Evolutionary conservation across 2,329 filamentous ascomycete genomes (phyloP), one percentile per base, ranked within the genome.

Genomic region (Beauveria asiatica): DNA sequence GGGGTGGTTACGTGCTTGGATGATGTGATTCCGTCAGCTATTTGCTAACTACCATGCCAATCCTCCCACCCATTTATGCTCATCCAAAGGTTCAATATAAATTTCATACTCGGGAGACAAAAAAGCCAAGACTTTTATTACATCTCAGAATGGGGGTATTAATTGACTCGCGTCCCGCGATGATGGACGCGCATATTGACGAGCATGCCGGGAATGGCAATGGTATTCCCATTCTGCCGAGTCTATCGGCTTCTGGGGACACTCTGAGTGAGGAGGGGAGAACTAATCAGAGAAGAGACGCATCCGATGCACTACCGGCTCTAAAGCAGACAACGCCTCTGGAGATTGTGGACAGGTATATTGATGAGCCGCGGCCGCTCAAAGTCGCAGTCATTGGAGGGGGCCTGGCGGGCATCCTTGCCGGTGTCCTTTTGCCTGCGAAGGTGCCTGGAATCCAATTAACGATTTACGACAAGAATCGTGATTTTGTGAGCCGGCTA

Each of bases 381-480:
- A 67, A 67, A 37, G 73, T 75, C 2, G 71, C 69, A 0, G 68
- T 74, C 3, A 70, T 76, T 57, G 75, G 75, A 27, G 74, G 70
- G 52, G 75, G 72, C 1, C 63, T 73, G 23, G 66, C 69, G 3
- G 72, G 70, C 0, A 70, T 73, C 41, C 80, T 81, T 5, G 83
- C 87, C 1, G 88, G 86, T 0, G 78, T 85, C 8, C 71, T 90
- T 9, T 74, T 92, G 1, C 87, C 87, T 0, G 79, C 75, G 10
- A 91, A 91, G 64, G 82, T 91, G 0, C 87, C 88, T 0, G 80
- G 80, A 0, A 80, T 90, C 52, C 74, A 88, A 49, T 71, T 91
- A 61, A 82, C 78, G 0, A 84, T 89, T 42, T 83, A 83, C 57
- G 86, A 89, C 67, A 89, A 89, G 73, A 89, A 89, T 64, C 67